Conservation (phyloP, 1,284 basidiomycete genomes). For the Cryptococcus floricola region DNA sequence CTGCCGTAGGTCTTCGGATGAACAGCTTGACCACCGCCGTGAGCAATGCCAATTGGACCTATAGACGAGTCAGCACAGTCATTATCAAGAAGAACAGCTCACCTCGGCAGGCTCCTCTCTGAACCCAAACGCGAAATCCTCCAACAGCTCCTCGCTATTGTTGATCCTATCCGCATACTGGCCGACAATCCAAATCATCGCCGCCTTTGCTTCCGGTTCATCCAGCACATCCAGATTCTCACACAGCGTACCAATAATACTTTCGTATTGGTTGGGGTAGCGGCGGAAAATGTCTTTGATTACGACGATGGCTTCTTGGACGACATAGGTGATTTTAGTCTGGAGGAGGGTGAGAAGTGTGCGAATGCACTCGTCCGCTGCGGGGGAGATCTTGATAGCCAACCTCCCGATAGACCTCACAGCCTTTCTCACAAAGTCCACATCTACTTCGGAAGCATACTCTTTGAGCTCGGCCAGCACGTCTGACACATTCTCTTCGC, state of each 20-base stretch:
- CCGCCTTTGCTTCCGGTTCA: constrained; percentile 96
- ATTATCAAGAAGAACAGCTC: constrained; percentile 26
- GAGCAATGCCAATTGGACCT: constrained; percentile 92
- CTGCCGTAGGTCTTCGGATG: constrained; percentile 86
- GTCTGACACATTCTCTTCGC: constrained; percentile 88
- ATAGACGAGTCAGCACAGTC: background rate
- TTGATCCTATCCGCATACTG: constrained; percentile 97
- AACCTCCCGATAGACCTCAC: constrained; percentile 94
- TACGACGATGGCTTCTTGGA: constrained; percentile 96
- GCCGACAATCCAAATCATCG: constrained; percentile 97
- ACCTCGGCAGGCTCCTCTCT: constrained; percentile 89
- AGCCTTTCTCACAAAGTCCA: constrained; percentile 92
- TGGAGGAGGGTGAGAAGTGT: constrained; percentile 86
- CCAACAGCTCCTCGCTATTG: constrained; percentile 88
- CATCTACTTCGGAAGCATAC: constrained; percentile 97
- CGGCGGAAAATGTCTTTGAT: constrained; percentile 99
- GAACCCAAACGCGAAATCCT: constrained; percentile 87
- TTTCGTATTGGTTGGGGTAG: constrained; percentile 96
- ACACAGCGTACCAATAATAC: constrained; percentile 90
- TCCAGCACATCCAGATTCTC: constrained; percentile 93
- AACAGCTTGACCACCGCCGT: constrained; percentile 97
- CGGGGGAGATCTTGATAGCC: constrained; percentile 89
- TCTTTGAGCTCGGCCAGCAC: constrained; percentile 93
- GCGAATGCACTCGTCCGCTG: constrained; percentile 91
- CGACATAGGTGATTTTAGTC: constrained; percentile 92